These are phyloP conservation scores for Otatea glauca DNA, from an alignment of 176 grass and related monocot genomes.

Conservation along the genomic window DNA sequence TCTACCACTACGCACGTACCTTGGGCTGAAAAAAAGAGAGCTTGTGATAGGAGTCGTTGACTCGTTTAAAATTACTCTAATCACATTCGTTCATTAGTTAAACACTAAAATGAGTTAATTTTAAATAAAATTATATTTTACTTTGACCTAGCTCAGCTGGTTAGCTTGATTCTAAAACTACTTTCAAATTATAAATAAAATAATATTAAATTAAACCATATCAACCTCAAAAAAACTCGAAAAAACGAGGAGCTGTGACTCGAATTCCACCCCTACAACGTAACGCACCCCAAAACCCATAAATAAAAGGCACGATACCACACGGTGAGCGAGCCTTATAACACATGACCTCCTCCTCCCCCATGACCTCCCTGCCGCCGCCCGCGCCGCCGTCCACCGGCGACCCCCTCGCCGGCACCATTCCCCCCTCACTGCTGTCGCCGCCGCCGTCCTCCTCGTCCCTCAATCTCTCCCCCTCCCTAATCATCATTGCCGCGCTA, in stretches of 20 bases:
- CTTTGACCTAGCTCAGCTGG: too few relatives aligned
- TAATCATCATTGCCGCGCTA: slow-evolving; percentile 76
- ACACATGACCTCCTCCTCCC: not conserved
- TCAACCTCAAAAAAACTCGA: too few relatives aligned
- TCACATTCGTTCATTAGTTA: too few relatives aligned
- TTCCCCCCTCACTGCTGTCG: slow-evolving; percentile 48
- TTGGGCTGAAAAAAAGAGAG: too few relatives aligned
- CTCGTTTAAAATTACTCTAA: too few relatives aligned
- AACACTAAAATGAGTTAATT: too few relatives aligned
- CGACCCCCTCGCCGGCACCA: slow-evolving; percentile 53
- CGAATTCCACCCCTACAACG: not conserved
- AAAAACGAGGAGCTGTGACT: too few relatives aligned
- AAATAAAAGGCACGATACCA: slow-evolving; percentile 51
- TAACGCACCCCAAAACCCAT: slow-evolving; percentile 57
- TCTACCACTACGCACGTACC: slow-evolving; percentile 14
- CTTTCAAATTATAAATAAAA: too few relatives aligned
- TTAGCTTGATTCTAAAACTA: too few relatives aligned
- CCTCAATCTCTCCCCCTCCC: slow-evolving; percentile 61
- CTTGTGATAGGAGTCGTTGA: too few relatives aligned
- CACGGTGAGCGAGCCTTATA: slow-evolving; percentile 33
- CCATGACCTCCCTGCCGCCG: slow-evolving; percentile 51
- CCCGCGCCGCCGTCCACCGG: slow-evolving; percentile 39
- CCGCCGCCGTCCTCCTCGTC: slow-evolving; percentile 44
- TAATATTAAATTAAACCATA: too few relatives aligned
- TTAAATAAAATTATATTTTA: too few relatives aligned